phyloP scores from a whole-genome alignment of 805 yeast species.

The Saccharomycodes ludwigii region DNA sequence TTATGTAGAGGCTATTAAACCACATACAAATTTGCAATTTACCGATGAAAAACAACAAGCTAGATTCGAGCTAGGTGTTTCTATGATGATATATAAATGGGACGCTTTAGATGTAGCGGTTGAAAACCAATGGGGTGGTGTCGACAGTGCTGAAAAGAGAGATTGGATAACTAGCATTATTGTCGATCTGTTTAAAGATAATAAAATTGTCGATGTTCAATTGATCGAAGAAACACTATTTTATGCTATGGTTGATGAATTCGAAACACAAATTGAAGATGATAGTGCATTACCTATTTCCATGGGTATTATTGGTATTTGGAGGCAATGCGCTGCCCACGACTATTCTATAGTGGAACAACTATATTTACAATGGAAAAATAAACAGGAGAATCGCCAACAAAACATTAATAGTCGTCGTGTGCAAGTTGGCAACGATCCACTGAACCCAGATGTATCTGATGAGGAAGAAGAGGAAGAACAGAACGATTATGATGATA shows the following conservation, averaged over 20 bases:
- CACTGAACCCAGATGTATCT: conserved; percentile 46
- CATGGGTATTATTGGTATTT: conserved; percentile 47
- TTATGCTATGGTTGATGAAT: conserved; percentile 91
- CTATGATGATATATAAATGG: conserved; percentile 88
- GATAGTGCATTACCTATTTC: conserved; percentile 75
- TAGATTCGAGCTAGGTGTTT: conserved; percentile 82
- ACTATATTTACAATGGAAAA: conserved; percentile 46
- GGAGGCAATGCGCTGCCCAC: conserved; percentile 45
- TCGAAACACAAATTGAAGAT: conserved; percentile 79
- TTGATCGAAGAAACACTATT: conserved; percentile 75
- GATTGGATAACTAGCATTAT: conserved; percentile 88
- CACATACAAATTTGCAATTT: conserved; percentile 28
- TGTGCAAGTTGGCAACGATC: conserved; percentile 45
- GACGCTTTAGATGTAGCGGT: conserved; percentile 82
- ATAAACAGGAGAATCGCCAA: conserved; percentile 32
- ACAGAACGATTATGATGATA: conserved; percentile 29
- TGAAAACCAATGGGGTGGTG: conserved; percentile 91
- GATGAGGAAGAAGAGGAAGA: conserved; percentile 32
- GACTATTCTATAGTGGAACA: conserved; percentile 46
- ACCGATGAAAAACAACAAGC: conserved; percentile 59
- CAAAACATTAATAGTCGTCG: conserved; percentile 19
- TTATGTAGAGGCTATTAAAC: conserved; percentile 41
- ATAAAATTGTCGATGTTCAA: conserved; percentile 57
- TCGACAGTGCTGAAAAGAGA: conserved; percentile 78
- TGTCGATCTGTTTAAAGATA: conserved; percentile 59